phyloP scores from a whole-genome alignment of 2,329 filamentous ascomycete genomes.

The Xylaria multiplex region DNA sequence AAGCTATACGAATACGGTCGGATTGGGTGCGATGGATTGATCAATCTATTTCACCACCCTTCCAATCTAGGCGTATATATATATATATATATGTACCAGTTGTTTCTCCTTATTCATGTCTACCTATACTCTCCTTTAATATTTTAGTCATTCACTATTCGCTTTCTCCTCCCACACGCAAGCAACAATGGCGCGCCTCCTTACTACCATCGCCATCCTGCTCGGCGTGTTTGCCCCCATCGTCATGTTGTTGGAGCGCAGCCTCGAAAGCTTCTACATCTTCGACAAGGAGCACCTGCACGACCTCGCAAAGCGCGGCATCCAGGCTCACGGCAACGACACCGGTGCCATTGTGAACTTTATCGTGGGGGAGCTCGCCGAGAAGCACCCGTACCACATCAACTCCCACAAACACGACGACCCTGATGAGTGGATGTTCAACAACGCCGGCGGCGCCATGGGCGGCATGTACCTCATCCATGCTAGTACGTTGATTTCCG shows the following conservation, averaged over 20 bases:
- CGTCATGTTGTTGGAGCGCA: constrained; percentile 66
- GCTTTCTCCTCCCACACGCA: neutral
- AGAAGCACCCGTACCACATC: constrained; percentile 64
- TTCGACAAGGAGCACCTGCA: constrained; percentile 76
- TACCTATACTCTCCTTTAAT: neutral
- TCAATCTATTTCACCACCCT: neutral
- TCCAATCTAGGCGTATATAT: neutral
- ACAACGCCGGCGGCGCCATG: constrained; percentile 92
- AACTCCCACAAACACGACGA: constrained; percentile 61
- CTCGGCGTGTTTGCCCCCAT: constrained; percentile 65
- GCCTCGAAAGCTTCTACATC: constrained; percentile 75
- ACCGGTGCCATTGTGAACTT: constrained; percentile 74
- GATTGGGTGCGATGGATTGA: neutral
- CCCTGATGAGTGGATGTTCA: constrained; percentile 85
- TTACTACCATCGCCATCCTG: constrained; percentile 63
- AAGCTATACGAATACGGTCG: constrained; percentile 21
- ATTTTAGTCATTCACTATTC: constrained; percentile 19
- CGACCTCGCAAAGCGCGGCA: constrained; percentile 71
- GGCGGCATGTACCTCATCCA: constrained; percentile 91
- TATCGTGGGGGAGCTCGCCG: constrained; percentile 75
- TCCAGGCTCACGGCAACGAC: constrained; percentile 77
- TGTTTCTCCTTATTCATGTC: neutral
- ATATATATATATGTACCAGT: neutral
- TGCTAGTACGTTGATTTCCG: constrained; percentile 68
- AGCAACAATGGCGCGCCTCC: constrained; percentile 47